These are phyloP conservation scores for Madurella fahalii DNA, from an alignment of 2,329 filamentous ascomycete genomes.

Conservation along the genomic window DNA sequence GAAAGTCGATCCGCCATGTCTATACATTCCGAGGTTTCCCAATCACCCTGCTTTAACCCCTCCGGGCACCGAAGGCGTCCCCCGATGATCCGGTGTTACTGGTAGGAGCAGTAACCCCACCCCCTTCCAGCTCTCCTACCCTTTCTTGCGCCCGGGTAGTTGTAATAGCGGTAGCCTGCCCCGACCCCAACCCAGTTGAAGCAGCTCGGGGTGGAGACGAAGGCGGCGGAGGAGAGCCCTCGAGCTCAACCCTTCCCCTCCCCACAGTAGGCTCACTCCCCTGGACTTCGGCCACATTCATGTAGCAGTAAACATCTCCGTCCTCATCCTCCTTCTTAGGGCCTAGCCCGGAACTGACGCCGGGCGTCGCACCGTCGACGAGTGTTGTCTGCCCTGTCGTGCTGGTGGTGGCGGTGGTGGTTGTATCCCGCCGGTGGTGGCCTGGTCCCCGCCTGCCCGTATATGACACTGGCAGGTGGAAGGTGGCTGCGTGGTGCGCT, in stretches of 20 bases:
- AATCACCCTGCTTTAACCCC: not conserved
- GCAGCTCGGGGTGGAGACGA: too few relatives aligned
- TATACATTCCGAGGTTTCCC: too few relatives aligned
- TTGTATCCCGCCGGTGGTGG: not conserved
- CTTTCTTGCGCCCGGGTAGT: not conserved
- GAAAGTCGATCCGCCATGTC: too few relatives aligned
- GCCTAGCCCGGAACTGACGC: too few relatives aligned
- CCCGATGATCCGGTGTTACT: too few relatives aligned
- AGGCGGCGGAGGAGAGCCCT: too few relatives aligned
- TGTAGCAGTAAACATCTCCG: too few relatives aligned
- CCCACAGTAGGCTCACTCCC: too few relatives aligned
- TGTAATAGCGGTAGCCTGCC: not conserved
- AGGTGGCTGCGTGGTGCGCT: slow-evolving; percentile 18
- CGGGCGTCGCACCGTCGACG: not conserved
- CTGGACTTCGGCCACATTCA: too few relatives aligned
- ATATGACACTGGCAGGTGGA: slow-evolving; percentile 1
- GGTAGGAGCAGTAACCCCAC: not conserved
- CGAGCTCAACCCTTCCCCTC: too few relatives aligned
- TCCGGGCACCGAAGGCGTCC: not conserved
- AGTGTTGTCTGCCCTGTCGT: slow-evolving; percentile 19
- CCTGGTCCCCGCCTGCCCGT: not conserved
- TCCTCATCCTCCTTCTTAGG: too few relatives aligned
- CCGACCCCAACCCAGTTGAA: too few relatives aligned
- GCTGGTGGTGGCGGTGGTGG: slow-evolving; percentile 4
- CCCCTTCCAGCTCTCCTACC: slow-evolving; percentile 5